These are phyloP conservation scores for Vaccinium macrocarpon DNA, from an alignment of 148 eudicot genomes.

Conservation along the genomic window DNA sequence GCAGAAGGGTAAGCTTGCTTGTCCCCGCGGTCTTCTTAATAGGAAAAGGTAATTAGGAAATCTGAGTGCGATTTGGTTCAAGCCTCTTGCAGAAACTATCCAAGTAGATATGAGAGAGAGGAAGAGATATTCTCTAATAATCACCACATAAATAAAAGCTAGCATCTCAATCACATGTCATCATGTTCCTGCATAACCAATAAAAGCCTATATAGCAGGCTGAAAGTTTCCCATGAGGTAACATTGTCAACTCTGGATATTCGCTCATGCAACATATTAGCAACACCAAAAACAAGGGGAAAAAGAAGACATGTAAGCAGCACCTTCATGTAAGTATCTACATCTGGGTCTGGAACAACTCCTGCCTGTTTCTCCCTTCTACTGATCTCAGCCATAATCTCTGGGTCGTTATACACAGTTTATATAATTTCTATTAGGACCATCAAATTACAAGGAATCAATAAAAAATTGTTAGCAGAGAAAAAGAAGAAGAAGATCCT, in stretches of 20 bases:
- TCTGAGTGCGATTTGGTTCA: neutral
- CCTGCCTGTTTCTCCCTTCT: constrained; percentile 80
- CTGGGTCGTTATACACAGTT: constrained; percentile 25
- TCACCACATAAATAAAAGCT: neutral
- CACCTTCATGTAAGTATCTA: constrained; percentile 87
- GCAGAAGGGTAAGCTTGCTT: neutral
- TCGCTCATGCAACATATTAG: neutral
- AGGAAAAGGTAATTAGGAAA: neutral
- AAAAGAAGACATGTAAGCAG: neutral
- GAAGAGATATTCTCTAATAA: neutral
- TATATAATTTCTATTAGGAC: neutral
- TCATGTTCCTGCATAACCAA: neutral
- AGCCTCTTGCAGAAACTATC: neutral
- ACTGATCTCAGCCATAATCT: constrained; percentile 49
- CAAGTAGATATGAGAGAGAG: neutral
- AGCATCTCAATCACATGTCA: neutral
- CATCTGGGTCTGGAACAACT: constrained; percentile 71
- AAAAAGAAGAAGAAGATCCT: neutral
- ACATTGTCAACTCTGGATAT: neutral
- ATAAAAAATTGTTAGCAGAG: constrained; percentile 7
- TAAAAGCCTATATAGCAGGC: neutral
- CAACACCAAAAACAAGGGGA: neutral
- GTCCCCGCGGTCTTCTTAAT: neutral
- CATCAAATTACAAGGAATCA: constrained; percentile 13
- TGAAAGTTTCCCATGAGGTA: neutral